Conservation (phyloP, 768 basidiomycete species). For the Psilocybe cubensis region DNA sequence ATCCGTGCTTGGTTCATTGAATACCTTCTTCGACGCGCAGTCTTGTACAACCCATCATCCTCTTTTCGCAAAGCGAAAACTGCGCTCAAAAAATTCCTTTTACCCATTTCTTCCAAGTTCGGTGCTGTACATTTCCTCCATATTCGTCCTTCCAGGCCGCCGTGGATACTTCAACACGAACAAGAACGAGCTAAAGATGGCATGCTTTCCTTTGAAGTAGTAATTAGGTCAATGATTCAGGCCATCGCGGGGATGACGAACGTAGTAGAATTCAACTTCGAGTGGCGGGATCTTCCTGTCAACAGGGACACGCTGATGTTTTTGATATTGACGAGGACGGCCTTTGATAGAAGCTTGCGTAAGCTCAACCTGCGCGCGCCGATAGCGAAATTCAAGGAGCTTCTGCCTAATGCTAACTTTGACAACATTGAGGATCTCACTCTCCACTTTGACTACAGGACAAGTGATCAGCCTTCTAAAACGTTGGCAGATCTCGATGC, state of each 20-base stretch:
- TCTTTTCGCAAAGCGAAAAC: background rate
- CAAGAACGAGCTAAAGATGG: background rate
- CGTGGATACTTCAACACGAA: background rate
- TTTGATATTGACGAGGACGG: conserved; percentile 26
- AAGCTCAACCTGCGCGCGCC: conserved; percentile 37
- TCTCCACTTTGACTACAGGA: conserved; percentile 35
- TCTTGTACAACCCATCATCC: conserved; percentile 9
- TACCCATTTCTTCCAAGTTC: background rate
- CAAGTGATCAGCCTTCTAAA: background rate
- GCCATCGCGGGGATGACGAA: conserved; percentile 37
- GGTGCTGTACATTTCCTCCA: background rate
- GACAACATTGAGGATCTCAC: conserved; percentile 35
- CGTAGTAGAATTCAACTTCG: conserved; percentile 36
- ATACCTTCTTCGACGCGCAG: conserved; percentile 29
- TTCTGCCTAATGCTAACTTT: conserved; percentile 32
- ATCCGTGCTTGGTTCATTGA: conserved; percentile 46
- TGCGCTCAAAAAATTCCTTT: background rate
- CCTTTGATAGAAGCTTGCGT: conserved; percentile 34
- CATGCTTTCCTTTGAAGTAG: conserved; percentile 19
- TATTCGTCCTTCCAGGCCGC: background rate
- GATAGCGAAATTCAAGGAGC: conserved; percentile 32
- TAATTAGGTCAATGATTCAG: conserved; percentile 32
- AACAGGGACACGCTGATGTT: conserved; percentile 32
- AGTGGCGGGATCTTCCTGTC: conserved; percentile 41
- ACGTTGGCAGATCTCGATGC: conserved; percentile 6